Evolutionary conservation across 352 stramenopile genomes (phyloP), one percentile per base, ranked within the genome.

Genomic region (Pythium dissimile): DNA sequence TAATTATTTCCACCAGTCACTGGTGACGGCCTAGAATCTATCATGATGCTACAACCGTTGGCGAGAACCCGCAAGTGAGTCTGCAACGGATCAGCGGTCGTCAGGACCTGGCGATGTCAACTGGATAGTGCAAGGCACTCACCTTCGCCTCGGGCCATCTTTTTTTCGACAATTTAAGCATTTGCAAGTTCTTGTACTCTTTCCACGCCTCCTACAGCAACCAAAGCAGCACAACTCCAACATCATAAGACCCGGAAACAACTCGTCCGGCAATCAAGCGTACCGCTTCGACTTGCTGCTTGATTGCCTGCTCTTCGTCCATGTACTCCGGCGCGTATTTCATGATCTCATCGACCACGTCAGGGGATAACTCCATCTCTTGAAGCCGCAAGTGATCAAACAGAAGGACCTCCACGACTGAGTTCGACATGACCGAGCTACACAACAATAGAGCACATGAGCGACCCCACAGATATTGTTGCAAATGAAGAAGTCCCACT

Each of bases 11-110:
- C 38, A 12, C 44, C 45, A 27, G 28, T 32, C 2, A 34, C 12
- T 20, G 27, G 50, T 21, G 59, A 35, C 10, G 48, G 26, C 46
- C 32, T 6, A 10, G 56, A 44, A 13, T 55, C 28, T 3, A 90
- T 51, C 63, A 90, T 88, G 63, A 90, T 85, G 54, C 77, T 90
- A 57, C 74, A 88, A n/a, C 80, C 80, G 60, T 90, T 90, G 12
- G 75, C 83, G 24, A 90, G 65, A 42, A 73, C 64, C 2, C 80
- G 77, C 61, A 90, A 64, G 57, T 88, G 77, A 45, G 67, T 80
- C 74, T 88, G 28, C 6, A 38, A 20, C 12, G 8, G n/a, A 27
- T 45, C n/a, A 18, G 18, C 41, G 11, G 3, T 16, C n/a, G n/a
- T n/a, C n/a, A n/a, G n/a, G n/a, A n/a, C n/a, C n/a, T n/a, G n/a